Evolutionary conservation across 75 land plant species (phyloP), one percentile per base, ranked within the genome.

Genomic region (Isoetes taiwanensis): DNA sequence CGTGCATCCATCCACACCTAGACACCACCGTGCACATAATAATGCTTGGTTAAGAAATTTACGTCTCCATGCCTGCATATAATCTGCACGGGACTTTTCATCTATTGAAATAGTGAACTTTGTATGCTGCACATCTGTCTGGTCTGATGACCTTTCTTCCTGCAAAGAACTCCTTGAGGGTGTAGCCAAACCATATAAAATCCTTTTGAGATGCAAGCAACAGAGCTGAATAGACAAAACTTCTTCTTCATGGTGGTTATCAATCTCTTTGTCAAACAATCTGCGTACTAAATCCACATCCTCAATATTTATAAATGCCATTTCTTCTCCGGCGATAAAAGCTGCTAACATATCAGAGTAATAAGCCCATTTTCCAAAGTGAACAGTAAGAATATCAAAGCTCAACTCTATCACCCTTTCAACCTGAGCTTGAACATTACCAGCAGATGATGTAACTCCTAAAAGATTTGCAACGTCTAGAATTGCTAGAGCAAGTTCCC

Each of bases 221-320:
- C 99, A 88, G 12, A 88, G 68, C 43, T 94, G 99, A 53, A 80
- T 72, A 30, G 82, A 74, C n/a, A 88, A 34, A 21, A 94, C 59
- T 62, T 76, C 79, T 57, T 94, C 99, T 67, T 94, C 99, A 63
- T 94, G 99, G 57, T 94, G 95, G 61, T 94, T 94, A 71, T 94
- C 99, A 35, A 88, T 75, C 60, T 94, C 99, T 58, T 94, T 94
- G 66, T 94, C 99, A 68, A 94, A 94, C 20, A 94, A 71, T 20
- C 69, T 70, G 28, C 95, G 70, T 6, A 94, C 96, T 39, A 84
- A 63, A 61, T 93, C 81, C 4, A 78, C 80, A 57, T 56, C 41
- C 5, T 63, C 41, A 11, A 42, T 56, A 0, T 57, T 26, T 41
- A 41, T 56, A 43, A 62, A 57, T 10, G 65, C 67, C 29, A 71